phyloP scores from a whole-genome alignment of 345 rosid genomes.

The Clausena lansium region DNA sequence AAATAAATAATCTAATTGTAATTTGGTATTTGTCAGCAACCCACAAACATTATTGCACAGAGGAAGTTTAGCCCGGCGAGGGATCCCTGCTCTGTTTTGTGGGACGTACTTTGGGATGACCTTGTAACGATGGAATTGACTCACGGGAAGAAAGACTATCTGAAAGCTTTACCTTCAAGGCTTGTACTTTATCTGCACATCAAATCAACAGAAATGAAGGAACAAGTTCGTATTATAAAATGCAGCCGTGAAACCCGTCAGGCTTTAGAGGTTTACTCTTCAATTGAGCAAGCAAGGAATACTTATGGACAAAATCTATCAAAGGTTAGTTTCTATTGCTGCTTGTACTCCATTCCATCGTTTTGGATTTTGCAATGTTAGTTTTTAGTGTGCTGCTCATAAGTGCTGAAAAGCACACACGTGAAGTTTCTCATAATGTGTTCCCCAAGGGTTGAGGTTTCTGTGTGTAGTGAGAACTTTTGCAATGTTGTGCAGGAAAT shows the following conservation, averaged over 20 bases:
- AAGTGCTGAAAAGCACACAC: background rate
- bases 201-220: conserved; percentile 57
- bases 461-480: background rate
- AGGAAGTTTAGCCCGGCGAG: conserved; percentile 85
- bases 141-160: conserved; percentile 78
- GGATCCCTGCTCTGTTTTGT: conserved; percentile 88
- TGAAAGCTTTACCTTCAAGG: conserved; percentile 66
- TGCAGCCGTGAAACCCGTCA: conserved; percentile 71
- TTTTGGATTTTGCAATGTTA: background rate
- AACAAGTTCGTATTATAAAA: conserved; percentile 70
- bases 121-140: conserved; percentile 79
- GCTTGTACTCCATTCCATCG: conserved; percentile 1
- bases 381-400: background rate
- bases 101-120: conserved; percentile 88
- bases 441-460: background rate
- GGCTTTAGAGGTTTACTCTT: conserved; percentile 63
- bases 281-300: conserved; percentile 66
- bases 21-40: conserved; percentile 58
- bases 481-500: conserved; percentile 48
- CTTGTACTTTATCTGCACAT: conserved; percentile 56
- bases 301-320: conserved; percentile 53
- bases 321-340: conserved; percentile 44
- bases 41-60: conserved; percentile 77
- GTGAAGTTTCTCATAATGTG: background rate
- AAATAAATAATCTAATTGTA: background rate